Percentiles rank a stretch among this genome's conserved stretches.
Evolutionary conservation across 805 yeast genomes (phyloP).

Genomic region (Alloascoidea africana): DNA sequence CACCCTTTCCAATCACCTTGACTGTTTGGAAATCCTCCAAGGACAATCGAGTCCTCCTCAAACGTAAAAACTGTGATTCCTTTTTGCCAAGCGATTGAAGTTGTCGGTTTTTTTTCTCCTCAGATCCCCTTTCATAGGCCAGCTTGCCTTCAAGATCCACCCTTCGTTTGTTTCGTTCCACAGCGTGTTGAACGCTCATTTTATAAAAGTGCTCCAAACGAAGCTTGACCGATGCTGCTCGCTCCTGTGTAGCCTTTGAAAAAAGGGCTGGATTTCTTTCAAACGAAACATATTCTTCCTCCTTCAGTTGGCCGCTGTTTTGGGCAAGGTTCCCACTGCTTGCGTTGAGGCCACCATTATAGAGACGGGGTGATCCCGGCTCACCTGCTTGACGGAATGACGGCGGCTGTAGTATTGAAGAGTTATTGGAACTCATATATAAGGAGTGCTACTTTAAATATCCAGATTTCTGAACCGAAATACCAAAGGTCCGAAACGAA

Average conservation of each 20-base stretch:
- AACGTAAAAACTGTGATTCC: slow-evolving; percentile 73
- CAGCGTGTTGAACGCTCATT: slow-evolving; percentile 78
- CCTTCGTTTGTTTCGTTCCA: slow-evolving; percentile 89
- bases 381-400: no score
- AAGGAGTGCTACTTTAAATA: no score
- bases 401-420: no score
- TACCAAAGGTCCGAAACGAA: no score
- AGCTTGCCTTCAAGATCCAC: slow-evolving; percentile 68
- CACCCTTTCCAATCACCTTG: slow-evolving; percentile 90
- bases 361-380: no score
- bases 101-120: slow-evolving; percentile 75
- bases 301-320: no score
- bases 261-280: slow-evolving; percentile 73
- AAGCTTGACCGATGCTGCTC: slow-evolving; percentile 70
- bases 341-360: no score
- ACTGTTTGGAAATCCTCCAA: slow-evolving; percentile 80
- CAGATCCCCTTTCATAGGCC: slow-evolving; percentile 57
- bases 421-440: no score
- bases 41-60: slow-evolving; percentile 70
- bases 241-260: slow-evolving; percentile 63
- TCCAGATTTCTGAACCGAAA: no score
- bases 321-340: no score
- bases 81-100: slow-evolving; percentile 72
- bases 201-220: slow-evolving; percentile 77
- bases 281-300: slow-evolving; percentile 49